These are phyloP conservation scores for Croton laevigatus DNA, from an alignment of 441 rosid genomes.

Conservation along the genomic window DNA sequence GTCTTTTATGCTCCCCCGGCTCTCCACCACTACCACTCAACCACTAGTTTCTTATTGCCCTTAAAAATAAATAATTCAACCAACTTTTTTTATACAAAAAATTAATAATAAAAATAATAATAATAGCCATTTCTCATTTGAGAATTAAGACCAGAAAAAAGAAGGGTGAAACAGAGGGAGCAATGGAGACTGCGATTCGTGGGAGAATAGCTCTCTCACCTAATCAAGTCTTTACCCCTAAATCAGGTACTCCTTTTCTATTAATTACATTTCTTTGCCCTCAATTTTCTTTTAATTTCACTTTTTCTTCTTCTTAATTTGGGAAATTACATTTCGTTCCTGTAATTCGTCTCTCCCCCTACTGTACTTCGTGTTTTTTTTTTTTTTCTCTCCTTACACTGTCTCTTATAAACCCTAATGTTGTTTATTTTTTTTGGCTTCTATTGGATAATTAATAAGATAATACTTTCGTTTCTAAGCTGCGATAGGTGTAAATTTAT, in stretches of 20 bases:
- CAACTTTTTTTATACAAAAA: background rate
- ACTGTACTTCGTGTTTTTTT: background rate
- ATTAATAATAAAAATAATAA: background rate
- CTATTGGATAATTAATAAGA: background rate
- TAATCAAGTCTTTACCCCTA: conserved; percentile 56
- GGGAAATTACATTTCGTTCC: background rate
- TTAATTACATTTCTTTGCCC: background rate
- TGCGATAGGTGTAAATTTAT: background rate
- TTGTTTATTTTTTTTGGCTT: background rate
- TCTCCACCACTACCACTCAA: conserved; percentile 12
- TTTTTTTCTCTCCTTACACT: background rate
- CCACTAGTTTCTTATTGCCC: background rate
- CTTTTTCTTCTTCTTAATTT: background rate
- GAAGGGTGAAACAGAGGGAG: conserved; percentile 1
- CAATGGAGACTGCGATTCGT: conserved; percentile 77
- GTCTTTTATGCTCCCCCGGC: background rate
- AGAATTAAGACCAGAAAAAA: no score
- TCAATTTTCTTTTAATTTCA: background rate
- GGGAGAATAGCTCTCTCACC: conserved; percentile 89
- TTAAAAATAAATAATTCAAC: background rate
- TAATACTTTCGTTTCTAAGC: background rate
- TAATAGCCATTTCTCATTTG: background rate
- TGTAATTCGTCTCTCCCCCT: background rate
- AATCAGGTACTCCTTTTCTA: conserved; percentile 46
- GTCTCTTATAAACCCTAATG: background rate